Evolutionary conservation across 2,329 filamentous ascomycete genomes (phyloP).

Genomic region (Cytospora mali): DNA sequence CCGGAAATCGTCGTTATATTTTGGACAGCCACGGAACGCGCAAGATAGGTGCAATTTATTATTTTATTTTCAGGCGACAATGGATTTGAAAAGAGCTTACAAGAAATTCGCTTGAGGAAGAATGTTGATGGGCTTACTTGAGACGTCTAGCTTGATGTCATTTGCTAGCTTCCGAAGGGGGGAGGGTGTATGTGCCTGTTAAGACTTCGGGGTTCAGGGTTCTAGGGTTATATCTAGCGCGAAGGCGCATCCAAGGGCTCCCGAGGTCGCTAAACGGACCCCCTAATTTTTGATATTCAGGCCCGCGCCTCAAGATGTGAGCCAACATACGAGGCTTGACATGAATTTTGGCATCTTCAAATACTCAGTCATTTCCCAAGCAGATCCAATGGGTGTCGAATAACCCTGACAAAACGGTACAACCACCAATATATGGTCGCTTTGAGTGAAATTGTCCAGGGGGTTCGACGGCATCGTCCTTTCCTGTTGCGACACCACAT

Average conservation of each 20-base stretch:
- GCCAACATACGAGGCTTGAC: background rate
- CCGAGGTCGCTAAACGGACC: background rate
- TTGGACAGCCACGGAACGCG: background rate
- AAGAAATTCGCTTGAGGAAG: background rate
- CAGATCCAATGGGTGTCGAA: background rate
- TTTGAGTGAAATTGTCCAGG: background rate
- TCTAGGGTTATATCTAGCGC: background rate
- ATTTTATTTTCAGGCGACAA: background rate
- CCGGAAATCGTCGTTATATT: background rate
- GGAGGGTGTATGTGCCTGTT: background rate
- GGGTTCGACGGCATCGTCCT: background rate
- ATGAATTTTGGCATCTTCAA: background rate
- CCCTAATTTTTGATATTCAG: background rate
- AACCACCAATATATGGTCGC: background rate
- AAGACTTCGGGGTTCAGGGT: too few relatives aligned
- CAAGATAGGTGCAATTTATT: background rate
- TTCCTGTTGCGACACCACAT: background rate
- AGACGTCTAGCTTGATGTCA: background rate
- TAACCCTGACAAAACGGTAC: background rate
- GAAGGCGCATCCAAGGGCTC: background rate
- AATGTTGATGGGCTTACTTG: background rate
- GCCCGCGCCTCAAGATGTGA: too few relatives aligned
- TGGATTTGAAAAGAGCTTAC: background rate
- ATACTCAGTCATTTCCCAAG: background rate
- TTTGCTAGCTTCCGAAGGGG: background rate